Conservation (phyloP, 139 green algal genomes). For the Closterium sp. region DNA sequence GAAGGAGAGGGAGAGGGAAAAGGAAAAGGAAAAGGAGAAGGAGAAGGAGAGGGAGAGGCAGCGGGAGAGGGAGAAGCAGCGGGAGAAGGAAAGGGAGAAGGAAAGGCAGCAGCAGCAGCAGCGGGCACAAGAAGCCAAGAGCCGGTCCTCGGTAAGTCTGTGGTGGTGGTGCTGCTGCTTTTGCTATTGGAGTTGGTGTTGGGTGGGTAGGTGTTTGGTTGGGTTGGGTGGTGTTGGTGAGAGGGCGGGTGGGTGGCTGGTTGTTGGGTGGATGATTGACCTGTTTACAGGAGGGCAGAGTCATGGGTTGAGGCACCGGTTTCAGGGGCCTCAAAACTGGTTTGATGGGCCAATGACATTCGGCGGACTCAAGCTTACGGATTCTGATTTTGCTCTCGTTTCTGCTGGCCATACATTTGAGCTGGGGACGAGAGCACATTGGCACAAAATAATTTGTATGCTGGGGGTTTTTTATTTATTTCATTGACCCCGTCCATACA, state of each 20-base stretch:
- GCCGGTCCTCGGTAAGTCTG: background rate
- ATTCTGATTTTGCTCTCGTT: background rate
- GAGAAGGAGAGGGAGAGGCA: background rate
- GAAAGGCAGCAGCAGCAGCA: background rate
- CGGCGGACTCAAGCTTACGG: no score
- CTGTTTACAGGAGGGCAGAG: no score
- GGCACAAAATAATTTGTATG: no score
- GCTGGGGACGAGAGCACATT: no score
- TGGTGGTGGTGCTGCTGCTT: background rate
- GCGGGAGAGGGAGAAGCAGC: background rate
- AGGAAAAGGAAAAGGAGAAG: background rate
- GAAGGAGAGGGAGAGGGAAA: conserved; percentile 22
- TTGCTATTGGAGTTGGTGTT: background rate
- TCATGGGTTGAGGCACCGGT: no score
- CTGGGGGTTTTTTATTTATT: no score
- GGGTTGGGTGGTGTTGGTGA: background rate
- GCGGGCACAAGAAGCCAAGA: background rate
- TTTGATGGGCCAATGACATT: no score
- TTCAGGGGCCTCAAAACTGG: no score
- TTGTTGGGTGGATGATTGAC: background rate
- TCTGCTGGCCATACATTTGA: no score
- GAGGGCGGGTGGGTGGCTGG: no score
- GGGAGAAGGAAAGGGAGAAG: background rate
- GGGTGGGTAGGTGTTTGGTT: no score
- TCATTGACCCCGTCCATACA: no score